Percentiles rank a stretch among this genome's conserved stretches.
Evolutionary conservation across 2,329 filamentous ascomycete genomes (phyloP).

Genomic region (Penicillium sp.): DNA sequence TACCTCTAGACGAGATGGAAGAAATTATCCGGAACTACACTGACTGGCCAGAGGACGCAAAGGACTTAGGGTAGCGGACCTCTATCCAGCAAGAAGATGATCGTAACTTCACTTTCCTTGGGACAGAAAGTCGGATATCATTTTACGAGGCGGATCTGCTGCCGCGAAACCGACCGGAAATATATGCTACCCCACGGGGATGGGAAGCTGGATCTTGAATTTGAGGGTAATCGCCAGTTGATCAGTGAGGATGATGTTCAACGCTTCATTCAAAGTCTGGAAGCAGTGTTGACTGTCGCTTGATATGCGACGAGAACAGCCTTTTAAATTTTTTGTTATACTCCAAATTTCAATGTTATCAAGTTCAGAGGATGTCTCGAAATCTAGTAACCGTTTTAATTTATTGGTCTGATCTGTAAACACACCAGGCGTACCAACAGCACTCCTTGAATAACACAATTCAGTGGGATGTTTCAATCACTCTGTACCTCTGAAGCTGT

Average conservation of each 20-base stretch:
- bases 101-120: background rate
- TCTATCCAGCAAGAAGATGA: constrained; percentile 1
- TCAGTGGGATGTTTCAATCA: background rate
- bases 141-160: background rate
- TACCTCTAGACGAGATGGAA: too few relatives aligned
- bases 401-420: background rate
- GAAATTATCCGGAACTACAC: background rate
- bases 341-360: background rate
- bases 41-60: background rate
- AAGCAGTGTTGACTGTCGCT: background rate
- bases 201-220: background rate
- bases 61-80: background rate
- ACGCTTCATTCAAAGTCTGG: background rate
- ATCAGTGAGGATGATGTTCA: background rate
- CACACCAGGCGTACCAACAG: background rate
- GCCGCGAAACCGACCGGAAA: background rate
- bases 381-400: background rate
- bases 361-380: background rate
- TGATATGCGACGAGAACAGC: background rate
- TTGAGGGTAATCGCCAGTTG: background rate
- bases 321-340: background rate
- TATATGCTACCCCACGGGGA: background rate
- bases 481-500: background rate
- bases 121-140: background rate
- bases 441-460: background rate